Evolutionary conservation across 2,329 filamentous ascomycete genomes (phyloP), one percentile per base, ranked within the genome.

Genomic region (Fusarium falciforme): DNA sequence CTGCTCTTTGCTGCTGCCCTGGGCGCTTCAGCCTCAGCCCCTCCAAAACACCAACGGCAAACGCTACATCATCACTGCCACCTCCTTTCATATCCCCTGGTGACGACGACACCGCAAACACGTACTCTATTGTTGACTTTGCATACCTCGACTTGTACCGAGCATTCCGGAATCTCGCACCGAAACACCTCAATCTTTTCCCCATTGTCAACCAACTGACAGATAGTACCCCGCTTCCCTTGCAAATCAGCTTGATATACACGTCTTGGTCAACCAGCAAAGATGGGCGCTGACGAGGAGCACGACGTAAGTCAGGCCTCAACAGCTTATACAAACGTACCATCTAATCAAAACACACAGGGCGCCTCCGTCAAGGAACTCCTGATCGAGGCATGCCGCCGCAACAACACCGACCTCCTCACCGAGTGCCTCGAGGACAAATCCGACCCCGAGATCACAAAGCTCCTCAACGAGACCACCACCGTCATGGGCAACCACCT

Each of bases 331-430:
- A 38, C 3, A 17, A n/a, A 12, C 22, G 16, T 11, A 16, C 11
- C 20, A 31, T 17, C 9, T 17, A 47, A 58, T 16, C 22, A 29
- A 38, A 29, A 61, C 29, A 64, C 27, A 3, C 12, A 97, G 93
- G 96, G 96, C 82, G 96, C 96, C 77, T 94, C 94, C 69, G 90
- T 92, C 55, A 89, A 92, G 82, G 96, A 98, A 86, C 90, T 94
- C 79, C 90, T 98, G 78, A 91, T 98, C 84, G 96, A 97, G 86
- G 94, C 96, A 78, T 97, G 94, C 85, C 94, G 96, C 71, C 91
- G 95, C 80, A 96, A 98, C 88, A 98, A 98, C 85, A 92, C 92
- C 76, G 92, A 96, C 63, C 91, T 98, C 70, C 90, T 98, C 66
- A 85, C 89, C 77, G 92, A 96, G 78, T 89, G 95, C 66, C 88